Conservation (phyloP, 163 green algal genomes). For the Chlorella variabilis region DNA sequence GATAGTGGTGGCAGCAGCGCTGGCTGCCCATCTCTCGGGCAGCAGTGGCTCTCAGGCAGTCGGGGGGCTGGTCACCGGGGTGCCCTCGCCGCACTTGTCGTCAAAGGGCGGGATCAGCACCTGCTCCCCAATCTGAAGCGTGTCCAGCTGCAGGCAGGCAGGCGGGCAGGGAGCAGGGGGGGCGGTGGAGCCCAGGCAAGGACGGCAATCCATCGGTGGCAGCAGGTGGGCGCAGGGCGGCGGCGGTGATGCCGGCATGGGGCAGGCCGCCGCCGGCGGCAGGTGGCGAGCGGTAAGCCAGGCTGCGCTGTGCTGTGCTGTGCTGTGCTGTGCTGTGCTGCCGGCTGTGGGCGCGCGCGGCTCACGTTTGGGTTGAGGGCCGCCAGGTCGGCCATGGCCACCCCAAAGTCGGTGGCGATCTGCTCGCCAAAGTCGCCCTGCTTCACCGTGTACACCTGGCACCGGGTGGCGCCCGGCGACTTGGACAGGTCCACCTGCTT, state of each 20-base stretch:
- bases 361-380: constrained; percentile 22
- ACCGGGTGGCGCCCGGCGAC: neutral
- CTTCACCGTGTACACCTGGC: constrained; percentile 29
- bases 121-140: constrained; percentile 1
- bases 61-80: neutral
- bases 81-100: neutral
- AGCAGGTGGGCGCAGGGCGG: too few relatives aligned
- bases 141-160: neutral
- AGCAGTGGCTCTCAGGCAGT: too few relatives aligned
- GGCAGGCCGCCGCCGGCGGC: too few relatives aligned
- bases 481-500: neutral
- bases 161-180: neutral
- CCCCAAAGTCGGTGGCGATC: constrained; percentile 1
- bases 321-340: neutral
- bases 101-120: constrained; percentile 18
- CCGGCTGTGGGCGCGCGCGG: too few relatives aligned
- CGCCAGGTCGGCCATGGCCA: neutral
- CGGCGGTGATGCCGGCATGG: too few relatives aligned
- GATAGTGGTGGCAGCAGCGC: too few relatives aligned
- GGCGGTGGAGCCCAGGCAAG: neutral
- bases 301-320: too few relatives aligned
- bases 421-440: neutral
- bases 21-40: too few relatives aligned
- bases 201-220: neutral
- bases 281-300: neutral